phyloP scores from a whole-genome alignment of 164 flowering plant genomes.

The Stephania cephalantha region DNA sequence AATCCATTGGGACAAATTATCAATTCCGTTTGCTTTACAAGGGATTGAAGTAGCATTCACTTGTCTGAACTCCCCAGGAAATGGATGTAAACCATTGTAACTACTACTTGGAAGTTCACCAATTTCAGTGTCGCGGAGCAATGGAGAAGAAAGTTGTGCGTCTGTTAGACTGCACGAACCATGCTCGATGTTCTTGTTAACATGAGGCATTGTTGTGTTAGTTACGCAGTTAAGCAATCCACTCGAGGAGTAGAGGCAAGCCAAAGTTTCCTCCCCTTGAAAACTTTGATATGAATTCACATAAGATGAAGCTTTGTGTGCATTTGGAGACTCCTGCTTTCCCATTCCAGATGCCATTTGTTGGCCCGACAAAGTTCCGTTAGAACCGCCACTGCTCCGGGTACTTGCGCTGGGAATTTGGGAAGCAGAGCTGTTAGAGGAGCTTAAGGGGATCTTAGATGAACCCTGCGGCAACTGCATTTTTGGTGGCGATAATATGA shows the following conservation, averaged over 20 bases:
- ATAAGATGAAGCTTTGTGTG: constrained; percentile 11
- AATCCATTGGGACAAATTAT: constrained; percentile 37
- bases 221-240: constrained; percentile 7
- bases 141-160: constrained; percentile 14
- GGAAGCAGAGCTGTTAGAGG: constrained; percentile 8
- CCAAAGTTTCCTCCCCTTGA: constrained; percentile 15
- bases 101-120: constrained; percentile 20
- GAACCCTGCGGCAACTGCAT: constrained; percentile 16
- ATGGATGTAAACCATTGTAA: constrained; percentile 14
- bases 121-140: constrained; percentile 11
- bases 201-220: constrained; percentile 9
- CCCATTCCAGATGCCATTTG: constrained; percentile 25
- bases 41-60: constrained; percentile 12
- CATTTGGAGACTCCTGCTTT: constrained; percentile 16
- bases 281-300: constrained; percentile 14
- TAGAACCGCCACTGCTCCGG: constrained; percentile 31
- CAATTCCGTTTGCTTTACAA: constrained; percentile 16
- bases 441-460: constrained; percentile 15
- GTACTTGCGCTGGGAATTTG: constrained; percentile 27
- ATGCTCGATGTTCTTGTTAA: constrained; percentile 9
- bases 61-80: constrained; percentile 19
- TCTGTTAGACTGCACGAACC: constrained; percentile 14
- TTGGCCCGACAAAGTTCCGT: constrained; percentile 33
- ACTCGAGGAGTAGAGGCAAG: constrained; percentile 11
- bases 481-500: constrained; percentile 18